Base-by-base conservation (phyloP, 257 asterid genomes). In the Hygrophila difformis region DNA sequence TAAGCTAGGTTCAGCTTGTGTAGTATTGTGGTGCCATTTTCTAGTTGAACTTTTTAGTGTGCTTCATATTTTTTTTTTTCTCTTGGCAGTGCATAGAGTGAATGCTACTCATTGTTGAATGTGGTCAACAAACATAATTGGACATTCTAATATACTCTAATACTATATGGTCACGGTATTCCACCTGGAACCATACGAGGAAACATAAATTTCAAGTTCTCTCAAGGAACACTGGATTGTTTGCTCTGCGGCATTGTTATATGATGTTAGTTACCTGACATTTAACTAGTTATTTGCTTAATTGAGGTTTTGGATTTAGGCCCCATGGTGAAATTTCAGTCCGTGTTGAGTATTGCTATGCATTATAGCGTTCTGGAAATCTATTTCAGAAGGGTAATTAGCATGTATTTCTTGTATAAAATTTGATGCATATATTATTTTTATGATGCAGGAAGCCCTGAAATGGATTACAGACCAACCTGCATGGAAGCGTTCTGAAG, bases 401-500 rank as follows among this genome's bases (percentile, higher is more conserved):
- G 37, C 37, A 4, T 33, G 37, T 33, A 33, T 33, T 5, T 5
- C 37, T 33, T 33, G 37, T 10, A 33, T 33, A 12, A 2, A 9
- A 33, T 33, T 33, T 5, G 10, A 33, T 33, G 12, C 10, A 9
- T 22, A 36, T 45, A 18, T 55, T 50, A 34, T 28, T 12, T 37
- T 68, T 24, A 58, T 39, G 11, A 47, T 68, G 64, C 59, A 91
- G 99, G 99, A 91, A 39, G 96, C 93, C 37, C 57, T 86, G 66
- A 75, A 80, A 68, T 91, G 99, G 99, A 85, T 91, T 60, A 82
- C 67, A 12, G 87, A 78, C 59, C 95, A 86, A 63, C 96, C 96
- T 35, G 95, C 99, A 13, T 91, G 99, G 99, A 86, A 91, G 62
- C 75, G 89, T 22, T 91, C 99, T 20, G 95, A 60, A 62, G 99